Evolutionary conservation across 1,284 basidiomycete genomes (phyloP).

Genomic region (Malassezia nana): DNA sequence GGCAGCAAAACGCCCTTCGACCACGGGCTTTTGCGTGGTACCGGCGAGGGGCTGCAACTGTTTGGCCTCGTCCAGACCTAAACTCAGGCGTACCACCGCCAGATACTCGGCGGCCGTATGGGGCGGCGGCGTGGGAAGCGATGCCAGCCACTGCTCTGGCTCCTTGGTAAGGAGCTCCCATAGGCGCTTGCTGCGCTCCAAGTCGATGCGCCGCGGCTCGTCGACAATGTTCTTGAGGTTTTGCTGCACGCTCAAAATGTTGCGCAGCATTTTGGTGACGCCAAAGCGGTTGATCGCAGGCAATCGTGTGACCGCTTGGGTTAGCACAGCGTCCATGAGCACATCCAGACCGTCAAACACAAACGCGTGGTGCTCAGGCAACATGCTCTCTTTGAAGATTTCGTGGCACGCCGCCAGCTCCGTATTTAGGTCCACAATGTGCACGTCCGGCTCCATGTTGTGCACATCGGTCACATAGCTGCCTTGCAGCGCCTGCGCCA

Average conservation of each 20-base stretch:
- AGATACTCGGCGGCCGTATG: constrained; percentile 28
- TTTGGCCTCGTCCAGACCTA: constrained; percentile 29
- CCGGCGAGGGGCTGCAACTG: constrained; percentile 3
- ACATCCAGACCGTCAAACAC: constrained; percentile 76
- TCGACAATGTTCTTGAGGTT: constrained; percentile 58
- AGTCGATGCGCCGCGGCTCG: constrained; percentile 55
- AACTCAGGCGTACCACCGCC: constrained; percentile 29
- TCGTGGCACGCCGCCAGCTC: constrained; percentile 71
- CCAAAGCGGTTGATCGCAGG: constrained; percentile 66
- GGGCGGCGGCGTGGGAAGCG: neutral
- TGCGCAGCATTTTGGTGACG: constrained; percentile 76
- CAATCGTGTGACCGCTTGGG: constrained; percentile 65
- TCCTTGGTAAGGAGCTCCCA: constrained; percentile 54
- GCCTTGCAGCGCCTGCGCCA: constrained; percentile 65
- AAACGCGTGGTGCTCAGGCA: constrained; percentile 55
- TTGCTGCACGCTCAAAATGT: constrained; percentile 84
- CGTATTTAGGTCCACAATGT: constrained; percentile 75
- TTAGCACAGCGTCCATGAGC: constrained; percentile 72
- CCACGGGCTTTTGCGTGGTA: neutral
- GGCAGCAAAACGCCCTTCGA: neutral
- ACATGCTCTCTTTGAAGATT: constrained; percentile 36
- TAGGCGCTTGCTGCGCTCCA: constrained; percentile 67
- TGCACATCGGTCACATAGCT: constrained; percentile 55
- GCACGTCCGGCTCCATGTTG: constrained; percentile 76
- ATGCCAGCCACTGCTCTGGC: constrained; percentile 9